Conservation (phyloP, 257 asterid species). For the Gentiana straminea region DNA sequence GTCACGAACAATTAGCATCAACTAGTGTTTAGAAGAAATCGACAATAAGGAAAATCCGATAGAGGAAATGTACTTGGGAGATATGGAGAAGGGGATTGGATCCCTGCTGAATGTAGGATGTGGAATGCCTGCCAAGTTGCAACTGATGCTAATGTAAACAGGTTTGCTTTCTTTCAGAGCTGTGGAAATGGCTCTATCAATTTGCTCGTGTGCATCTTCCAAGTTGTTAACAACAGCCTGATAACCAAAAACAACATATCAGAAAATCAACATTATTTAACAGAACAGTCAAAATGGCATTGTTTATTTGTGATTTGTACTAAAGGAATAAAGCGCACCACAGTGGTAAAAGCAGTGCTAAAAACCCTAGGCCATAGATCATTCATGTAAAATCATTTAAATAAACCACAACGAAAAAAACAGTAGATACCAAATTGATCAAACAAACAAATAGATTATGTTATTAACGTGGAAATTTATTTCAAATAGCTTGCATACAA, state of each 20-base stretch:
- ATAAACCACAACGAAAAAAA: no score
- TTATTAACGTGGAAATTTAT: no score
- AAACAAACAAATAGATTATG: no score
- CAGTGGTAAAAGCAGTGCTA: no score
- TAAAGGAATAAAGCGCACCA: no score
- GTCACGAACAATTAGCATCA: neutral
- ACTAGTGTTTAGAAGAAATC: neutral
- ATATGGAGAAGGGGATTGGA: constrained; percentile 60
- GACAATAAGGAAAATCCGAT: neutral
- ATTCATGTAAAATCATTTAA: no score
- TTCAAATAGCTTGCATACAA: no score
- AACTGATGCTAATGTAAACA: constrained; percentile 67
- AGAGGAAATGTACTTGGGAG: constrained; percentile 36
- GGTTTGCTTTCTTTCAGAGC: constrained; percentile 84
- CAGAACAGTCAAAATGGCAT: no score
- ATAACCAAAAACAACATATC: neutral
- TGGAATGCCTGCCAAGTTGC: constrained; percentile 72
- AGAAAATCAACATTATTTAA: no score
- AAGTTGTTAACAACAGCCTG: constrained; percentile 64
- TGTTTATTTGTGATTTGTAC: no score
- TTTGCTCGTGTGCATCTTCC: constrained; percentile 90
- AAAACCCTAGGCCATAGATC: no score
- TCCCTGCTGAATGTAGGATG: constrained; percentile 69
- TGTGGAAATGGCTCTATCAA: constrained; percentile 68
- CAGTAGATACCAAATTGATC: no score